Evolutionary conservation across 805 yeast species (phyloP).

Genomic region (Spathaspora girioi): DNA sequence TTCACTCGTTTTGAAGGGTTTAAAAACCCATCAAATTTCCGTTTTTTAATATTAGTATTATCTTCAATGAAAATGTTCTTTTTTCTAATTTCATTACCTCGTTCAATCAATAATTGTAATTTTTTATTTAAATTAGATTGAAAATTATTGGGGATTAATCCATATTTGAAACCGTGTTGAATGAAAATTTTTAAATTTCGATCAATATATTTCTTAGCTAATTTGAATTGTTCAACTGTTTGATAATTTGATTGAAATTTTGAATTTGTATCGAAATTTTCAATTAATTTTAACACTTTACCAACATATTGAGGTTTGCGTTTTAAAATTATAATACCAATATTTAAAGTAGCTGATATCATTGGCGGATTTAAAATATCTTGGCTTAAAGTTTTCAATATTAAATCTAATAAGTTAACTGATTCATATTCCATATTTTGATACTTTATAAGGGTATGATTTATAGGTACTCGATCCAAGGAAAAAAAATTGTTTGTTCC

Average conservation of each 20-base stretch:
- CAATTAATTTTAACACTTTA: constrained; percentile 55
- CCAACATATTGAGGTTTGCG: constrained; percentile 59
- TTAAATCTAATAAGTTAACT: constrained; percentile 59
- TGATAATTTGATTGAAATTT: constrained; percentile 52
- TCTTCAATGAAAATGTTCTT: constrained; percentile 29
- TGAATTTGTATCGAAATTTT: constrained; percentile 56
- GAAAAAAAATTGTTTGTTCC: constrained; percentile 36
- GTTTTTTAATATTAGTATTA: constrained; percentile 31
- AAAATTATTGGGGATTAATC: constrained; percentile 31
- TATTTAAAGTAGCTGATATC: constrained; percentile 66
- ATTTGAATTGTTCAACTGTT: constrained; percentile 44
- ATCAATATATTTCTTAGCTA: constrained; percentile 61
- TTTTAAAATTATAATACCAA: constrained; percentile 58
- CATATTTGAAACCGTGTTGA: constrained; percentile 33
- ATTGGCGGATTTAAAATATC: constrained; percentile 52
- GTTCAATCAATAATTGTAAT: constrained; percentile 23
- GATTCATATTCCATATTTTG: constrained; percentile 63
- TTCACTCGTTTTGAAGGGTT: constrained; percentile 28
- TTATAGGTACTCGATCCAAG: constrained; percentile 45
- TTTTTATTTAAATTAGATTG: constrained; percentile 26
- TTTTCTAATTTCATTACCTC: constrained; percentile 41
- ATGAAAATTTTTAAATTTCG: constrained; percentile 48
- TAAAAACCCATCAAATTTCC: constrained; percentile 41
- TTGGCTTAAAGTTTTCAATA: constrained; percentile 53
- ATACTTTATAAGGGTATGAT: constrained; percentile 64